Conservation (phyloP, 257 asterid species). For the Lithospermum erythrorhizon region DNA sequence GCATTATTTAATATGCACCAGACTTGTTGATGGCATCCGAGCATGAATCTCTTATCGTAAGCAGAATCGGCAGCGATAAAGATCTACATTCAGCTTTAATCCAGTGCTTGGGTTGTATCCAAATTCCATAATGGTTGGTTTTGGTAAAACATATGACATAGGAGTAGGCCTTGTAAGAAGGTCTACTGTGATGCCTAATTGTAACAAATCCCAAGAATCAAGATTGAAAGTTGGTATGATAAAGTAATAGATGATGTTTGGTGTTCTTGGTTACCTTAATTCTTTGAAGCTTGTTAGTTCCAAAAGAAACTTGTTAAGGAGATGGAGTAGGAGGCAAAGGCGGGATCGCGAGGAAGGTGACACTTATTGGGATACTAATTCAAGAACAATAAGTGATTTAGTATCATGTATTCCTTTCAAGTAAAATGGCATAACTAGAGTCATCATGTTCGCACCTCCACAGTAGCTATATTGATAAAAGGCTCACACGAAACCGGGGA, state of each 20-base stretch:
- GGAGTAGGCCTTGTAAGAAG: slow-evolving; percentile 56
- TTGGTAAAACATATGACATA: slow-evolving; percentile 23
- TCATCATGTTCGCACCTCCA: no score
- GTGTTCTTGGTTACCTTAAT: slow-evolving; percentile 22
- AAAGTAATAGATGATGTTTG: not conserved
- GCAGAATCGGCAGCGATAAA: no score
- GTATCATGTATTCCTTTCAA: not conserved
- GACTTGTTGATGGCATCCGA: no score
- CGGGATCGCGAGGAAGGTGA: no score
- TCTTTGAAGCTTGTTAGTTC: slow-evolving; percentile 33
- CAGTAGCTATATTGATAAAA: no score
- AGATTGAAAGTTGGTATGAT: not conserved
- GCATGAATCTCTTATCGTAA: no score
- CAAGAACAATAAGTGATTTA: slow-evolving; percentile 1
- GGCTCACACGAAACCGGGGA: no score
- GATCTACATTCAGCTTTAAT: no score
- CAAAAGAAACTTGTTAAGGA: slow-evolving; percentile 36
- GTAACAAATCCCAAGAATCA: not conserved
- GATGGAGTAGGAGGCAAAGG: no score
- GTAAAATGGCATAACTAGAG: no score
- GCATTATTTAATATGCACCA: no score
- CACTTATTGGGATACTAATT: slow-evolving; percentile 17
- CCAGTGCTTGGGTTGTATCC: slow-evolving; percentile 25
- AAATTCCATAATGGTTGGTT: slow-evolving; percentile 26
- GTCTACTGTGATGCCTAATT: no score